Evolutionary conservation across 2,329 filamentous ascomycete species (phyloP).

Genomic region (Aspergillus sp.): DNA sequence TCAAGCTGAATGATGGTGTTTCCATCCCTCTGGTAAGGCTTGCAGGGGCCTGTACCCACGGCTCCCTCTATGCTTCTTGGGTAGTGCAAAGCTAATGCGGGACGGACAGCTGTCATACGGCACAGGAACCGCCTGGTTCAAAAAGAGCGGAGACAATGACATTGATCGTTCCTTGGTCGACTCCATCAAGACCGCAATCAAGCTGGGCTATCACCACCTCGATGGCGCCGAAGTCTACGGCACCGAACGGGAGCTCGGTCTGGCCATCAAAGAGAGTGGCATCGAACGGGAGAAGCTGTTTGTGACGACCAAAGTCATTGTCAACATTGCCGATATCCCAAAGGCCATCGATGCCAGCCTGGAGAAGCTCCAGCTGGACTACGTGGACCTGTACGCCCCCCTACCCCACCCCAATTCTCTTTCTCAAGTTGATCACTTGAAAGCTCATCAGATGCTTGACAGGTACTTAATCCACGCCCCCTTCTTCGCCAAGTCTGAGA

Average conservation of each 20-base stretch:
- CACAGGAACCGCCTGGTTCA: constrained; percentile 65
- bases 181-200: constrained; percentile 56
- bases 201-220: constrained; percentile 60
- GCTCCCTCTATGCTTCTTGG: neutral
- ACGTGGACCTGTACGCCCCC: constrained; percentile 60
- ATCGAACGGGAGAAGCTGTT: constrained; percentile 49
- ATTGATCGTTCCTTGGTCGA: constrained; percentile 57
- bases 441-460: neutral
- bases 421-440: neutral
- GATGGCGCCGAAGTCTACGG: constrained; percentile 61
- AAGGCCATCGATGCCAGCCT: constrained; percentile 55
- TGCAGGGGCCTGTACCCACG: too few species aligned
- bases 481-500: constrained; percentile 55
- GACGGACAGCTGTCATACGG: constrained; percentile 56
- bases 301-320: constrained; percentile 58
- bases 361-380: constrained; percentile 59
- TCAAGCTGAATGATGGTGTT: constrained; percentile 57
- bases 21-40: constrained; percentile 55
- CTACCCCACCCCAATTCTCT: too few species aligned
- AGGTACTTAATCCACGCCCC: constrained; percentile 64
- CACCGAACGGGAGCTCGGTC: constrained; percentile 49
- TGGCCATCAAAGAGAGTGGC: constrained; percentile 48
- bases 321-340: constrained; percentile 55
- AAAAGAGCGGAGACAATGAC: constrained; percentile 46
- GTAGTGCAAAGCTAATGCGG: neutral